Evolutionary conservation across 108 stramenopile genomes (phyloP).

Genomic region (Skeletonema marinoi): DNA sequence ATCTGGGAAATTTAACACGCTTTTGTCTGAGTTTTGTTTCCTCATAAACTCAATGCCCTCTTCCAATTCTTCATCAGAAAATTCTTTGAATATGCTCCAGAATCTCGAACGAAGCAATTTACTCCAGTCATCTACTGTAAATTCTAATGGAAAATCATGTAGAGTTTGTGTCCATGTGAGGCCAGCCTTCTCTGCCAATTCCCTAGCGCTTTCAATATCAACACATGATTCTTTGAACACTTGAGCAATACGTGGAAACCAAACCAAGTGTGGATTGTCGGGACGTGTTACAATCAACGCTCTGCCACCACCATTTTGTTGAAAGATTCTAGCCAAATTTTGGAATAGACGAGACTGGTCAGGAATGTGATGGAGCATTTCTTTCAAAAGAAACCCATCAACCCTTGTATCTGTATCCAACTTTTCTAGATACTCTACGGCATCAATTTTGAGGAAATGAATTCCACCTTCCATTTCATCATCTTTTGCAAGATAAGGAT

Average conservation of each 20-base stretch:
- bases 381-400: background rate
- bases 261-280: background rate
- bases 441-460: background rate
- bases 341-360: background rate
- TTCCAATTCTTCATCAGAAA: background rate
- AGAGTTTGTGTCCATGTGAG: background rate
- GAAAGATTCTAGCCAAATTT: background rate
- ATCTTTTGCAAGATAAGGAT: background rate
- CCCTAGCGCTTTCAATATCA: background rate
- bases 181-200: background rate
- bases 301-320: background rate
- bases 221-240: background rate
- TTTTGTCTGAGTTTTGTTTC: background rate
- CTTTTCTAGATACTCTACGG: background rate
- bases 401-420: background rate
- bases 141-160: background rate
- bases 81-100: constrained; percentile 1
- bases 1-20: background rate
- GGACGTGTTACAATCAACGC: background rate
- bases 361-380: background rate
- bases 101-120: background rate
- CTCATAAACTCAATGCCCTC: background rate
- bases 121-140: background rate
- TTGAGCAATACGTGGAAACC: background rate
- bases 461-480: background rate